Percentiles rank a stretch among this genome's conserved stretches.
Evolutionary conservation across 108 stramenopile species (phyloP).

Genomic region (Cylindrotheca fusiformis): DNA sequence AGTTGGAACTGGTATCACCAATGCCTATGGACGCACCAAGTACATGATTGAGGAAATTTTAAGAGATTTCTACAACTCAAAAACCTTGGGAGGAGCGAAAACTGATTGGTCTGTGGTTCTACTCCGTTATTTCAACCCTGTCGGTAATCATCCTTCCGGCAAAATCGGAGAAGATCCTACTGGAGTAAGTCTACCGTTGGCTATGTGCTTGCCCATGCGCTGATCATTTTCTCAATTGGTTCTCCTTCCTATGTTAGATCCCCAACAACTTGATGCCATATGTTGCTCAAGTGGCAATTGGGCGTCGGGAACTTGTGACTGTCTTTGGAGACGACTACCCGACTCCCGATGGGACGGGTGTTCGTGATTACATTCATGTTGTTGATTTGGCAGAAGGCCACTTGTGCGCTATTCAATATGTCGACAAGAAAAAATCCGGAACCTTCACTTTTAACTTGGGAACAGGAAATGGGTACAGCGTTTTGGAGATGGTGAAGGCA

Average conservation of each 20-base stretch:
- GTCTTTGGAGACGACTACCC: conserved; percentile 97
- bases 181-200: too few species aligned
- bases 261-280: conserved; percentile 99
- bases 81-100: conserved; percentile 23
- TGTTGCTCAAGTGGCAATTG: conserved; percentile 96
- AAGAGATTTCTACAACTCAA: conserved; percentile 81
- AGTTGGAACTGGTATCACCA: conserved; percentile 92
- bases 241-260: too few species aligned
- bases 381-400: conserved; percentile 97
- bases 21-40: conserved; percentile 98
- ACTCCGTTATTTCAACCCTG: conserved; percentile 99
- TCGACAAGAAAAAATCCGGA: conserved; percentile 40
- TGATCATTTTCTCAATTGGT: too few species aligned
- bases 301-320: conserved; percentile 88
- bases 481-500: conserved; percentile 94
- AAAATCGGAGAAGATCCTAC: conserved; percentile 98
- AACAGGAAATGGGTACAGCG: conserved; percentile 91
- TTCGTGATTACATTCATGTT: conserved; percentile 98
- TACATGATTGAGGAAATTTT: conserved; percentile 99
- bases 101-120: conserved; percentile 81
- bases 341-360: conserved; percentile 96
- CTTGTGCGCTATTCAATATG: conserved; percentile 86
- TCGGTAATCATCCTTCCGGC: conserved; percentile 96
- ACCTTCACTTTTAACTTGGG: conserved; percentile 93
- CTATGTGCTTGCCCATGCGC: too few species aligned